Evolutionary conservation across 345 rosid genomes (phyloP), one percentile per base, ranked within the genome.

Genomic region (Ricinus communis): DNA sequence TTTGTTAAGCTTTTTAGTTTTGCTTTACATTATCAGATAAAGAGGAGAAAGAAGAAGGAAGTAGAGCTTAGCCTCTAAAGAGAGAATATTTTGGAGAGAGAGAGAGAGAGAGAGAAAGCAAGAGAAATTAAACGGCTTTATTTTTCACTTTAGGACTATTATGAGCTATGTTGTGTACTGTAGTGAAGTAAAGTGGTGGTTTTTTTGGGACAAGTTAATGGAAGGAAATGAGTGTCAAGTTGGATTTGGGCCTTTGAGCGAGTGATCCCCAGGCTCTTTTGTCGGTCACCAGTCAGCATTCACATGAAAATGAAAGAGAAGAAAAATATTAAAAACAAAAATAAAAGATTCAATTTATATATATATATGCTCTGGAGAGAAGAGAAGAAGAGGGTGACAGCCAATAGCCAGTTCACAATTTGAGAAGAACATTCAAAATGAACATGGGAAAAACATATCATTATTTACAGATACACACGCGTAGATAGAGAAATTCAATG

Each of bases 21-120:
- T 53, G 71, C 51, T 68, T 80, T 81, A 82, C 90, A 84, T 86
- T 62, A 81, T 82, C 77, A 71, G 81, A 70, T 16, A 11, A 16
- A 3, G 25, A 68, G 38, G 27, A 60, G n/a, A 30, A n/a, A 2
- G 33, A 53, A 27, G 62, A 18, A 49, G 24, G 67, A 62, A 66
- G 64, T 63, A 58, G 72, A 66, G n/a, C n/a, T n/a, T n/a, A 61
- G 72, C 40, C 67, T 65, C 56, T 15, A 61, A 28, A 9, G 58
- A 47, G 54, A n/a, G n/a, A n/a, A n/a, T n/a, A n/a, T 10, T 13
- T 4, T 50, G 52, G 71, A 51, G 74, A 18, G 61, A 41, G 54
- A 53, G 28, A 59, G 55, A 52, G 5, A 12, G 79, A 50, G 4
- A 11, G 68, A 0, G 62, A 18, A 15, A 45, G 53, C 8, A 5